Conservation (phyloP, 352 stramenopile species). For the Phytophthora capsici region DNA sequence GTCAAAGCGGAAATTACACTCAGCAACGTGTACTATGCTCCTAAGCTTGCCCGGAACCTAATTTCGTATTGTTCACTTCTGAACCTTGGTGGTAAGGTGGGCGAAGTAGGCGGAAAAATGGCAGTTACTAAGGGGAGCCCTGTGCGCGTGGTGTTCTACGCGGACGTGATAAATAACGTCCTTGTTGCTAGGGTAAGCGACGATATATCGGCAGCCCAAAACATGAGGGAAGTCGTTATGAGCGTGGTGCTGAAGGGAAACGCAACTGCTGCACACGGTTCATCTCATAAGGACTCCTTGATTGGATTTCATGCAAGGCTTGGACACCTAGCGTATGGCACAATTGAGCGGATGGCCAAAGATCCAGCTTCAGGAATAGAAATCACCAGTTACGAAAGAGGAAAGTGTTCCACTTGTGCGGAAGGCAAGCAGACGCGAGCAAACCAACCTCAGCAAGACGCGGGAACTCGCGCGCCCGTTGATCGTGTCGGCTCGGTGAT, state of each 20-base stretch:
- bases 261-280: neutral
- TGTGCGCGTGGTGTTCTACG: conserved; percentile 3
- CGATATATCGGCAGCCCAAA: neutral
- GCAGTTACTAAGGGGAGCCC: neutral
- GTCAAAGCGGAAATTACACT: neutral
- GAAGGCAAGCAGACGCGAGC: conserved; percentile 20
- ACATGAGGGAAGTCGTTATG: neutral
- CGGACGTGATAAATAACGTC: neutral
- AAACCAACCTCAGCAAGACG: conserved; percentile 10
- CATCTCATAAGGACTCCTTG: neutral
- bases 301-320: conserved; percentile 1
- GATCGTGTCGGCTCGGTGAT: conserved; percentile 18
- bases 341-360: conserved; percentile 5
- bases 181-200: neutral
- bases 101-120: neutral
- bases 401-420: conserved; percentile 7
- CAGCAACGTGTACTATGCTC: conserved; percentile 15
- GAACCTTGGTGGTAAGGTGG: neutral
- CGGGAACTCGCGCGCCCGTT: conserved; percentile 9
- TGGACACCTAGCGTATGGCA: conserved; percentile 5
- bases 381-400: neutral
- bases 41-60: conserved; percentile 9
- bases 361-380: conserved; percentile 3
- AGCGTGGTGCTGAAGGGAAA: neutral
- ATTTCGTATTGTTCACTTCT: conserved; percentile 1